Evolutionary conservation across 768 basidiomycete genomes (phyloP).

Genomic region (Termitomyces heimii): DNA sequence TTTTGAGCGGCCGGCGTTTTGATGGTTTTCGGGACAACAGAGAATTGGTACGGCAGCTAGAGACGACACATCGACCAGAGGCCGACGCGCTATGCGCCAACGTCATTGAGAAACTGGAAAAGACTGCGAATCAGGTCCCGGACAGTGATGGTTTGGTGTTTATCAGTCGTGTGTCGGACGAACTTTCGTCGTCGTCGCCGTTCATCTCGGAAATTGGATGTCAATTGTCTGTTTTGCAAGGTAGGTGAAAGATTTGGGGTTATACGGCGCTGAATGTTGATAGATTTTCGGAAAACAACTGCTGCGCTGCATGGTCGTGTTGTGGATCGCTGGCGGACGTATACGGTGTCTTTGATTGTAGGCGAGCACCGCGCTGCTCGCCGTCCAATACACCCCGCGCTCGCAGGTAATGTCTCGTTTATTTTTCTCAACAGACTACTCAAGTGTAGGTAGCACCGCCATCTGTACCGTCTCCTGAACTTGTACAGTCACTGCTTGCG

Average conservation of each 20-base stretch:
- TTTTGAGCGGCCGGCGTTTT: neutral
- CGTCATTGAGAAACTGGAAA: constrained; percentile 36
- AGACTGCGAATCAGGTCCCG: constrained; percentile 22
- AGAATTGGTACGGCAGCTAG: constrained; percentile 41
- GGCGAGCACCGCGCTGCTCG: constrained; percentile 17
- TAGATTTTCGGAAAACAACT: constrained; percentile 47
- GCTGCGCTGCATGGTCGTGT: constrained; percentile 36
- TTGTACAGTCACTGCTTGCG: constrained; percentile 49
- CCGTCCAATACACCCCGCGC: constrained; percentile 13
- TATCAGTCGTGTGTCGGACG: constrained; percentile 42
- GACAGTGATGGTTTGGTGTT: constrained; percentile 35
- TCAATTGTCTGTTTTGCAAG: constrained; percentile 20
- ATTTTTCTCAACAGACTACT: neutral
- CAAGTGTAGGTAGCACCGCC: constrained; percentile 9
- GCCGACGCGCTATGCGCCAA: constrained; percentile 41
- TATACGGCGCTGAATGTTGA: neutral
- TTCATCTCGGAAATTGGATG: constrained; percentile 43
- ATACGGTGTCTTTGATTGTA: constrained; percentile 30
- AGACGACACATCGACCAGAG: constrained; percentile 40
- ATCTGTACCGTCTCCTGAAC: constrained; percentile 43
- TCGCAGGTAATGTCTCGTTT: constrained; percentile 18
- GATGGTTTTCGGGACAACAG: constrained; percentile 3
- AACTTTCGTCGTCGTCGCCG: constrained; percentile 35
- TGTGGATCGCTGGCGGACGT: constrained; percentile 48
- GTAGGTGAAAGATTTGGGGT: constrained; percentile 8